These are phyloP conservation scores for Fusarium beomiforme DNA, from an alignment of 2,329 filamentous ascomycete species.

Conservation along the genomic window DNA sequence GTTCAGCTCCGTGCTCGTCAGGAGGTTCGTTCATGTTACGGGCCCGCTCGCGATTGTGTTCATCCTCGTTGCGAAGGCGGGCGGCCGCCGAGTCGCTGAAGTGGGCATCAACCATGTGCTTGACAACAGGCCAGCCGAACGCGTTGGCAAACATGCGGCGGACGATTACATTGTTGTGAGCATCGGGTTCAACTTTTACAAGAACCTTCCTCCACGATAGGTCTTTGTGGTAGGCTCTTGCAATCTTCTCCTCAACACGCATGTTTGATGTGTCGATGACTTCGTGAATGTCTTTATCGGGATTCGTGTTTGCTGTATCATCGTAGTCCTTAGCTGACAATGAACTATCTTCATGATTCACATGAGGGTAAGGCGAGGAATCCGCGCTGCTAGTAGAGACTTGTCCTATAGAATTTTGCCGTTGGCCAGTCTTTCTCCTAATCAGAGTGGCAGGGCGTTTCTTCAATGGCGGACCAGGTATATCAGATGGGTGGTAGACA, in stretches of 20 bases:
- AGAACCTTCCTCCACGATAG: constrained; percentile 97
- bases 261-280: constrained; percentile 72
- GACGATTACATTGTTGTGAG: constrained; percentile 98
- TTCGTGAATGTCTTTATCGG: constrained; percentile 52
- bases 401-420: constrained; percentile 37
- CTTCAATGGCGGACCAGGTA: constrained; percentile 81
- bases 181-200: constrained; percentile 93
- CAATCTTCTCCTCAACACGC: constrained; percentile 98
- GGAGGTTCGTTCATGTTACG: constrained; percentile 66
- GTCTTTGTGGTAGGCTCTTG: constrained; percentile 90
- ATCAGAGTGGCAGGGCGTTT: constrained; percentile 56
- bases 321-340: constrained; percentile 62
- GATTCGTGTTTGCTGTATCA: constrained; percentile 58
- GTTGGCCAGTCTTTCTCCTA: constrained; percentile 45
- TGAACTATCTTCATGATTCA: constrained; percentile 55
- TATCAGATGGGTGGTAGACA: constrained; percentile 92
- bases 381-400: constrained; percentile 41
- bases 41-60: constrained; percentile 75
- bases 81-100: constrained; percentile 78
- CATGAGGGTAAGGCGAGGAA: constrained; percentile 48
- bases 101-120: constrained; percentile 94
- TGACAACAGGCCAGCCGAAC: constrained; percentile 96
- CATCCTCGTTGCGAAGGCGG: constrained; percentile 72
- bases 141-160: constrained; percentile 97
- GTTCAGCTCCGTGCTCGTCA: constrained; percentile 73